Evolutionary conservation across 176 grass and related monocot species (phyloP).

Genomic region (Oryza nivara): DNA sequence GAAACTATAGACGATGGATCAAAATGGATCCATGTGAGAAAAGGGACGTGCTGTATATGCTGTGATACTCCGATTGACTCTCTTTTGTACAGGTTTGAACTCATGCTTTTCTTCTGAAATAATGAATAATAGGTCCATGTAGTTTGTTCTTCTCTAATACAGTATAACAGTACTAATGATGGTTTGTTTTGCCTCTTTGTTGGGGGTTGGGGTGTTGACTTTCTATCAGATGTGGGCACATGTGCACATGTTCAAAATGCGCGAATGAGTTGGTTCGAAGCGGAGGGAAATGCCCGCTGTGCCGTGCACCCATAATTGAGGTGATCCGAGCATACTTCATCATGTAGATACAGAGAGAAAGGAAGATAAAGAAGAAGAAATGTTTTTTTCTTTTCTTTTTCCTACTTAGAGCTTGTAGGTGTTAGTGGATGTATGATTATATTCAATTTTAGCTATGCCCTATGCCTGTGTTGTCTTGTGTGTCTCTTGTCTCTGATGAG

Average conservation of each 20-base stretch:
- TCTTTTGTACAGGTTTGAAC: constrained; percentile 84
- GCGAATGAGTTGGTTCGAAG: constrained; percentile 79
- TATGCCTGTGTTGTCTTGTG: not conserved
- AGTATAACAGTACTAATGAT: not conserved
- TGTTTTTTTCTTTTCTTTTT: not conserved
- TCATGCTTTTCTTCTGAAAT: not conserved
- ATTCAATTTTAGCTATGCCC: constrained; percentile 27
- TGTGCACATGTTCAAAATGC: constrained; percentile 97
- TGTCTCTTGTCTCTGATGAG: constrained; percentile 5
- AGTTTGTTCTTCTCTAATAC: not conserved
- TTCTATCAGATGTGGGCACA: constrained; percentile 85
- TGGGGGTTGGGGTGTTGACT: not conserved
- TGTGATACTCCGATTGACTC: constrained; percentile 87
- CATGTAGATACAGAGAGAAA: constrained; percentile 55
- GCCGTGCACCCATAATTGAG: constrained; percentile 94
- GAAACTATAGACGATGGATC: constrained; percentile 75
- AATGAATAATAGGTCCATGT: not conserved
- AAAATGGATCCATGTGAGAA: constrained; percentile 88
- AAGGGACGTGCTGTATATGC: constrained; percentile 90
- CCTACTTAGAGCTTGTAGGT: not conserved
- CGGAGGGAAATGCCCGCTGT: constrained; percentile 90
- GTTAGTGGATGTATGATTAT: constrained; percentile 21
- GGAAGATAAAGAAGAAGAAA: not conserved
- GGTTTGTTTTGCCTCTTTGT: not conserved
- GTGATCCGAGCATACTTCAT: constrained; percentile 66